phyloP scores from a whole-genome alignment of 2,329 filamentous ascomycete genomes.

The Aspergillus pseudoviridinutans region DNA sequence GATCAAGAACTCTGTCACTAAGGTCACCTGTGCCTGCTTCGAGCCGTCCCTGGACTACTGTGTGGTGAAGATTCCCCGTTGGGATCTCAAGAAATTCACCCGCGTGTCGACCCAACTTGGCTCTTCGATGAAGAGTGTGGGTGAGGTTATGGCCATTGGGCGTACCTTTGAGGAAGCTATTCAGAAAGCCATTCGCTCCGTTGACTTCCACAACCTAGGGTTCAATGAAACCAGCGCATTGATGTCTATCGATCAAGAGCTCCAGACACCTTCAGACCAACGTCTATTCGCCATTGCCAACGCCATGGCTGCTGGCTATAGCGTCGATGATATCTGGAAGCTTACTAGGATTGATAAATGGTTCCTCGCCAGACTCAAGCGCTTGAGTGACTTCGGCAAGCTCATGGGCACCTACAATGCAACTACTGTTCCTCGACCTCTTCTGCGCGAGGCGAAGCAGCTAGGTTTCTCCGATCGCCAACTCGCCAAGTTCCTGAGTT shows the following conservation, averaged over 20 bases:
- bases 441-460: conserved; percentile 82
- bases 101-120: conserved; percentile 92
- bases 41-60: conserved; percentile 97
- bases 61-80: conserved; percentile 97
- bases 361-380: conserved; percentile 91
- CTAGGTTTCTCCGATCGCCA: conserved; percentile 93
- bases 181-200: conserved; percentile 92
- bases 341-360: conserved; percentile 98
- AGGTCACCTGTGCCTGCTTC: conserved; percentile 94
- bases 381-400: conserved; percentile 83
- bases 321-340: conserved; percentile 95
- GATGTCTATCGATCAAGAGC: conserved; percentile 92
- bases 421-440: conserved; percentile 57
- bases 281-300: conserved; percentile 96
- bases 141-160: conserved; percentile 98
- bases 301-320: conserved; percentile 91
- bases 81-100: conserved; percentile 99
- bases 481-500: conserved; percentile 88
- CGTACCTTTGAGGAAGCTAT: conserved; percentile 97
- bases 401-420: conserved; percentile 68
- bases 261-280: conserved; percentile 96
- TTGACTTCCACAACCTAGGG: conserved; percentile 92
- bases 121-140: conserved; percentile 99
- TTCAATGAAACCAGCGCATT: conserved; percentile 89
- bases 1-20: conserved; percentile 93